Evolutionary conservation across 805 yeast species (phyloP).

Genomic region (Geotrichum ghanense): DNA sequence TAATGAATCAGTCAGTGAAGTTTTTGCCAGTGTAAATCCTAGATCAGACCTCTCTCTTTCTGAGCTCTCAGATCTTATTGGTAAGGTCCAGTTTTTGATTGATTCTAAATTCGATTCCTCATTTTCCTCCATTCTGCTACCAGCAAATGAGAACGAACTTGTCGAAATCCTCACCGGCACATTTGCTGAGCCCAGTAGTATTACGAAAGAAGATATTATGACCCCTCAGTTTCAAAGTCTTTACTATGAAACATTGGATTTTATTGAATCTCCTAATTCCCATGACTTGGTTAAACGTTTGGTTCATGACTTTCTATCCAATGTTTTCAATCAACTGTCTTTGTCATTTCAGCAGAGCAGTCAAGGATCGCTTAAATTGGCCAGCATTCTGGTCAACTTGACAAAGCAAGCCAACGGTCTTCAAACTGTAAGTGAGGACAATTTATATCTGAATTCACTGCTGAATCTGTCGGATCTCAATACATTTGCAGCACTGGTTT

Average conservation of each 20-base stretch:
- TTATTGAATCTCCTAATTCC: slow-evolving; percentile 31
- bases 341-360: slow-evolving; percentile 16
- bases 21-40: slow-evolving; percentile 57
- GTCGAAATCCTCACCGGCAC: slow-evolving; percentile 33
- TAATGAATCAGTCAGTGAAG: slow-evolving; percentile 43
- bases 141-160: slow-evolving; percentile 40
- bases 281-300: slow-evolving; percentile 28
- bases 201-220: slow-evolving; percentile 10
- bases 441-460: slow-evolving; percentile 36
- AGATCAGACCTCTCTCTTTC: slow-evolving; percentile 55
- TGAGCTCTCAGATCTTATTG: slow-evolving; percentile 37
- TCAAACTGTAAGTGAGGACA: slow-evolving; percentile 31
- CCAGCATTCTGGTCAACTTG: slow-evolving; percentile 57
- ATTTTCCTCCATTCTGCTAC: slow-evolving; percentile 35
- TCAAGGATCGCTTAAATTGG: slow-evolving; percentile 38
- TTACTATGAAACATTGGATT: slow-evolving; percentile 34
- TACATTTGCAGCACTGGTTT: slow-evolving; percentile 82
- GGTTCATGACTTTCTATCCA: slow-evolving; percentile 34
- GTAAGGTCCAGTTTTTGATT: slow-evolving; percentile 25
- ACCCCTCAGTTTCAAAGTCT: slow-evolving; percentile 22
- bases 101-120: slow-evolving; percentile 23
- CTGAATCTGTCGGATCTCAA: slow-evolving; percentile 54
- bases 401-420: slow-evolving; percentile 53
- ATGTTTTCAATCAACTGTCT: slow-evolving; percentile 32
- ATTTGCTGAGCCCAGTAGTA: slow-evolving; percentile 9